Conservation (phyloP, 768 basidiomycete genomes). For the Tricholoma matsutake region DNA sequence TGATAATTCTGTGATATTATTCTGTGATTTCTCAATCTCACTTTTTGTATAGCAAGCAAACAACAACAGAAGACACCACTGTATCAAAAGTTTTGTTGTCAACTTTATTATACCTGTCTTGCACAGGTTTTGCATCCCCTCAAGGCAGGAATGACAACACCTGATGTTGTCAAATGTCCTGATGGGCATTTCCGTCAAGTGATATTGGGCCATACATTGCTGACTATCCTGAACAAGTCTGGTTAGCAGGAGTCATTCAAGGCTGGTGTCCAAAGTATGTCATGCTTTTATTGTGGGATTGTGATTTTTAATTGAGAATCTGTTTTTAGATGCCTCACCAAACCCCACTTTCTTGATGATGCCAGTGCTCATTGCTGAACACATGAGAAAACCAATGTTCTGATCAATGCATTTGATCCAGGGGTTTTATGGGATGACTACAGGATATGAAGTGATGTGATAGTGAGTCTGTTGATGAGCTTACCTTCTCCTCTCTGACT, state of each 20-base stretch:
- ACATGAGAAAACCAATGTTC: conserved; percentile 15
- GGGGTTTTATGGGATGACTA: conserved; percentile 22
- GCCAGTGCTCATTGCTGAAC: conserved; percentile 8
- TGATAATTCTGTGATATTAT: conserved; percentile 12
- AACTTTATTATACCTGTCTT: conserved; percentile 22
- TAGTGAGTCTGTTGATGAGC: background rate
- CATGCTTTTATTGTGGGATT: background rate
- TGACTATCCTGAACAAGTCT: conserved; percentile 26
- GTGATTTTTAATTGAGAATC: background rate
- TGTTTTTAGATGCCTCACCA: conserved; percentile 9
- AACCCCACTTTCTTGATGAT: conserved; percentile 16
- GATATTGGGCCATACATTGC: conserved; percentile 29
- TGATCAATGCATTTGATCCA: conserved; percentile 18
- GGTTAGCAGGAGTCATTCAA: conserved; percentile 21
- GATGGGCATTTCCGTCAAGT: conserved; percentile 24
- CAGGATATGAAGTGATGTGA: conserved; percentile 24
- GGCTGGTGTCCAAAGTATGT: conserved; percentile 26
- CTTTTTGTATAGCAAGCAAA: conserved; percentile 10
- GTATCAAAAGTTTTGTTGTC: conserved; percentile 16
- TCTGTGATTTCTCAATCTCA: background rate
- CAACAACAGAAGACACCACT: conserved; percentile 11
- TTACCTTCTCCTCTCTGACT: background rate
- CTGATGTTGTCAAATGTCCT: conserved; percentile 18
- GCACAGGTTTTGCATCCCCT: conserved; percentile 14
- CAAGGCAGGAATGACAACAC: conserved; percentile 20